Evolutionary conservation across 768 basidiomycete genomes (phyloP).

Genomic region (Mycena filopes): DNA sequence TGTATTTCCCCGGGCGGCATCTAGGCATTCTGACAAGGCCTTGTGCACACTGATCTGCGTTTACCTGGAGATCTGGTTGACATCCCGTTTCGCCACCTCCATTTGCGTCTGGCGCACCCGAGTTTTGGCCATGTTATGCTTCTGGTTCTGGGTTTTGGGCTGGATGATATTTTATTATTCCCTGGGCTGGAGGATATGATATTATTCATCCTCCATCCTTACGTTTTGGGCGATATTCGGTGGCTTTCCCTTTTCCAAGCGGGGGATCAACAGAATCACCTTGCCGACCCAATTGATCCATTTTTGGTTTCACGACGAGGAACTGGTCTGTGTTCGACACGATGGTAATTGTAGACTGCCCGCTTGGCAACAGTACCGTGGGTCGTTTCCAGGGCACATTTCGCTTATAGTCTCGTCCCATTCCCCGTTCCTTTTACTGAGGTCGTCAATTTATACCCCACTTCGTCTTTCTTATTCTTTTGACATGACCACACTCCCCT

Average conservation of each 20-base stretch:
- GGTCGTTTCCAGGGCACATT: slow-evolving; percentile 62
- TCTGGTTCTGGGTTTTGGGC: no score
- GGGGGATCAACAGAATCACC: slow-evolving; percentile 59
- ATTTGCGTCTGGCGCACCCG: no score
- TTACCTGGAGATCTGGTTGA: slow-evolving; percentile 24
- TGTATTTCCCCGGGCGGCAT: slow-evolving; percentile 17
- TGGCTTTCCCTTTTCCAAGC: slow-evolving; percentile 36
- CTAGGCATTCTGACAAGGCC: slow-evolving; percentile 19
- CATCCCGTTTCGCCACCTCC: slow-evolving; percentile 32
- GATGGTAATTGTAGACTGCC: slow-evolving; percentile 51
- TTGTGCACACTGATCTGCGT: slow-evolving; percentile 20
- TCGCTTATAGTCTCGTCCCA: slow-evolving; percentile 48
- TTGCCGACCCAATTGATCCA: slow-evolving; percentile 70
- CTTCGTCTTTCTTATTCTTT: slow-evolving; percentile 42
- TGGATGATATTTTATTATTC: no score
- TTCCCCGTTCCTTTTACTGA: slow-evolving; percentile 15
- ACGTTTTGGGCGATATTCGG: slow-evolving; percentile 24
- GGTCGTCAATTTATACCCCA: slow-evolving; percentile 47
- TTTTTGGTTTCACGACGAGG: slow-evolving; percentile 53
- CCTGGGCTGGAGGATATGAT: no score
- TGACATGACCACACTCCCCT: slow-evolving; percentile 79
- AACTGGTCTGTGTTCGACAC: slow-evolving; percentile 46
- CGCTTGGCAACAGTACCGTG: slow-evolving; percentile 67
- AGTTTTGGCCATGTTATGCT: no score
- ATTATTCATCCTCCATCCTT: no score